Evolutionary conservation across 108 stramenopile species (phyloP), one percentile per base, ranked within the genome.

Genomic region (Schizochytrium sp.): DNA sequence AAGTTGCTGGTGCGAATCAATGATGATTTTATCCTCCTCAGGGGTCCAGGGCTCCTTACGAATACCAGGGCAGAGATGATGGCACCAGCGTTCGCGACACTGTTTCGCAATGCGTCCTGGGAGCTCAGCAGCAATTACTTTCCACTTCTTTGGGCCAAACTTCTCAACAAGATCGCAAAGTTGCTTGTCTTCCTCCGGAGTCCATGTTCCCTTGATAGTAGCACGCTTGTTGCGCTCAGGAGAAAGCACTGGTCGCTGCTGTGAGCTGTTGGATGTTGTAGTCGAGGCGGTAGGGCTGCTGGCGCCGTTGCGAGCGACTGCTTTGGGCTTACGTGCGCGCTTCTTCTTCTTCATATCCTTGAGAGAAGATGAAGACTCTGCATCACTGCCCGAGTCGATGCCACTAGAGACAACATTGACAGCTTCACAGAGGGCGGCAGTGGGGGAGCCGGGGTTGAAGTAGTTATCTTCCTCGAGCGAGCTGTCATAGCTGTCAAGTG

Each of bases 11-110:
- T 92, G 92, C 53, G 90, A 88, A 7, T 45, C 76, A 49, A 91
- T 76, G 56, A 92, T 88, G 44, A 13, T 55, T 15, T 28, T 17
- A 19, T 92, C 94, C 92, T 94, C 94, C 13, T 93, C 91, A 10
- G 42, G 46, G 0, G 92, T 93, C 94, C 94, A 94, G 10, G 93
- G 91, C 2, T 92, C 92, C 59, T 94, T 94, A 61, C 91, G 90
- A 42, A 94, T 94, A 61, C 92, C 91, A 4, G 99, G 99, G 88
- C 98, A 97, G 57, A 99, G 92, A 89, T 94, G 94, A 76, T 94
- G 93, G 89, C 93, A 93, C 94, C 90, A 93, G 92, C 93, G 91
- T 72, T 93, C 93, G n/a, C 93, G 92, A 59, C 93, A 93, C 93
- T 94, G 94, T 60, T 94, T 94, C 41, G 94, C 94, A 38, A 94